A percentile compares a stretch with the other conserved stretches of the same genome.
Evolutionary conservation across 148 eudicot genomes (phyloP).

Genomic region (Hydrangea macrophylla): DNA sequence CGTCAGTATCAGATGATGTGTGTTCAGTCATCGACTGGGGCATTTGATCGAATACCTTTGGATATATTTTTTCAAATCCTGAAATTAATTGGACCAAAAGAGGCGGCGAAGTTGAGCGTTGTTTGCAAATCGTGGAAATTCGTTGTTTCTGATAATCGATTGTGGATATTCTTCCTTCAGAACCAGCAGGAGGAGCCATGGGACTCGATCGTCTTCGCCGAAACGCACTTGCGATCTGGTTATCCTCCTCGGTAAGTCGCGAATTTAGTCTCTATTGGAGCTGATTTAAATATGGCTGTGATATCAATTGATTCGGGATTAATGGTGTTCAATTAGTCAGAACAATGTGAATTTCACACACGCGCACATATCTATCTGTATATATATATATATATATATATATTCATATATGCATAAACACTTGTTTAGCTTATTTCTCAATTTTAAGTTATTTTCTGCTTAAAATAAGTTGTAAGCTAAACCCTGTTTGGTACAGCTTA

Average conservation of each 20-base stretch:
- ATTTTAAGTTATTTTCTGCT: no score
- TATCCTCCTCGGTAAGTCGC: constrained; percentile 36
- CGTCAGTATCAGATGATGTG: constrained; percentile 8
- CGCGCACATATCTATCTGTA: no score
- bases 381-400: no score
- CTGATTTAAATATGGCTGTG: neutral
- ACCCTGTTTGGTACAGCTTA: no score
- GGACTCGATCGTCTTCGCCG: constrained; percentile 70
- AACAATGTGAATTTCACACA: no score
- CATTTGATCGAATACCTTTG: constrained; percentile 54
- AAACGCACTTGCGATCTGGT: constrained; percentile 51
- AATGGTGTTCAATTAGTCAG: neutral
- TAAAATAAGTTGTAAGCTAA: no score
- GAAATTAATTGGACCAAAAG: constrained; percentile 54
- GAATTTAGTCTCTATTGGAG: neutral
- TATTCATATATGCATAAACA: neutral
- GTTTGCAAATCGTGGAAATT: constrained; percentile 63
- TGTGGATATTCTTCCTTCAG: constrained; percentile 73
- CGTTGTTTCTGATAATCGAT: constrained; percentile 48
- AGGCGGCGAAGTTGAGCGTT: constrained; percentile 43
- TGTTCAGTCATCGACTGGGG: constrained; percentile 46
- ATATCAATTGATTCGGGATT: neutral
- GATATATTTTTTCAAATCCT: constrained; percentile 56
- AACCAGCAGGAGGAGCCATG: constrained; percentile 33
- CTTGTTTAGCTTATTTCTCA: neutral